Evolutionary conservation across 2,329 filamentous ascomycete genomes (phyloP).

Genomic region (Dothideomycetes sp.): DNA sequence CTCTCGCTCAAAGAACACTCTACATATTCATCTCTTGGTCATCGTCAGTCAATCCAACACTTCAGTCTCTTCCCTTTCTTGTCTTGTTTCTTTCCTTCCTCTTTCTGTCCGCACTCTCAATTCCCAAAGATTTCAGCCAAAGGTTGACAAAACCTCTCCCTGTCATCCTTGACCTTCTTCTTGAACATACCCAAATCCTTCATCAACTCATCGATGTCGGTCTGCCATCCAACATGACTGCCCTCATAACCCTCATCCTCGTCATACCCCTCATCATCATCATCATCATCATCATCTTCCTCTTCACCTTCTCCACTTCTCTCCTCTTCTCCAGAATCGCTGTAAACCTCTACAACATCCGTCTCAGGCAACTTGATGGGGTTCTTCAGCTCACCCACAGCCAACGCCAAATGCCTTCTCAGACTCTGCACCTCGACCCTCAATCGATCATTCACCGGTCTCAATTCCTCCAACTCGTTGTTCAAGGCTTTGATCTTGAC

Average conservation of each 20-base stretch:
- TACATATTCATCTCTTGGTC: no score
- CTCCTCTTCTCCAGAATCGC: slow-evolving; percentile 17
- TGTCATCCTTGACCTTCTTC: slow-evolving; percentile 78
- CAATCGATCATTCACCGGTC: slow-evolving; percentile 49
- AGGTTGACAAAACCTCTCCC: no score
- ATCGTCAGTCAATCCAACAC: no score
- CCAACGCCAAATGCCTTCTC: slow-evolving; percentile 77
- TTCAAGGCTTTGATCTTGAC: slow-evolving; percentile 83
- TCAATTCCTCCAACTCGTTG: slow-evolving; percentile 39
- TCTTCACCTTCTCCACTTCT: slow-evolving; percentile 42
- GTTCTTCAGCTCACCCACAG: slow-evolving; percentile 77
- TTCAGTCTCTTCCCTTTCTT: no score
- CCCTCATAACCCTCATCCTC: slow-evolving; percentile 39
- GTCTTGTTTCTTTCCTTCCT: no score
- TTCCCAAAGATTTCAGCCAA: no score
- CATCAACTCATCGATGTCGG: slow-evolving; percentile 76
- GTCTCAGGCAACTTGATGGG: slow-evolving; percentile 59
- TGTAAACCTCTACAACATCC: slow-evolving; percentile 24
- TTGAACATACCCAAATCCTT: slow-evolving; percentile 72
- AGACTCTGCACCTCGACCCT: slow-evolving; percentile 70
- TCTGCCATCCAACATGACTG: slow-evolving; percentile 48
- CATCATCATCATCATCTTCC: slow-evolving; percentile 47
- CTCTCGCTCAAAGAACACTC: no score
- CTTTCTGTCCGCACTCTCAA: no score
- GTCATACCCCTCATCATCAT: slow-evolving; percentile 35